Percentiles rank a stretch among this genome's conserved stretches.
These are phyloP conservation scores for Salvia hispanica DNA, from an alignment of 257 asterid genomes.

Conservation along the genomic window DNA sequence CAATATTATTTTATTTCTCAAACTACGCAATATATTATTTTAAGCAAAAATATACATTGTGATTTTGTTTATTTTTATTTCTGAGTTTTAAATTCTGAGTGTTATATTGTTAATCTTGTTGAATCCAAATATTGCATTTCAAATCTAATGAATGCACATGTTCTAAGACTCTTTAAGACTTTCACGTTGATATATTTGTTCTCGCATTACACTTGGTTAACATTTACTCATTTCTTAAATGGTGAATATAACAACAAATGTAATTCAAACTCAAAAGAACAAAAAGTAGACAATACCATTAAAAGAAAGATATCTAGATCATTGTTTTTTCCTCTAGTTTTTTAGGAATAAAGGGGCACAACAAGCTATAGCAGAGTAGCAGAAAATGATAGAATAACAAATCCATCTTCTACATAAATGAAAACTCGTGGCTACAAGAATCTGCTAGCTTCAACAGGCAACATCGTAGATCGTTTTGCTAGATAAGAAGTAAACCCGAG, in stretches of 20 bases:
- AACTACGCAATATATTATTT: no score
- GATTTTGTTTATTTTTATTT: no score
- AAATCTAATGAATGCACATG: no score
- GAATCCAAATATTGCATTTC: no score
- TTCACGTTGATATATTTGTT: no score
- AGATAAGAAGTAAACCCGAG: slow-evolving; percentile 12
- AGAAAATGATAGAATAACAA: slow-evolving; percentile 3
- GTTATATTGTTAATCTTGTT: no score
- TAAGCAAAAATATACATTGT: no score
- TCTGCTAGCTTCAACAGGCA: slow-evolving; percentile 14
- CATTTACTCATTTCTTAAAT: no score
- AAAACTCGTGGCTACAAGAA: slow-evolving; percentile 16
- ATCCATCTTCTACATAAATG: neutral
- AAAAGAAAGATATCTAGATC: neutral
- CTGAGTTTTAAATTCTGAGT: no score
- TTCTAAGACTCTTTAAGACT: no score
- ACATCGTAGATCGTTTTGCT: neutral
- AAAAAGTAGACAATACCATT: slow-evolving; percentile 16
- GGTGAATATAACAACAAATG: slow-evolving; percentile 16
- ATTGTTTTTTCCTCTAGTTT: neutral
- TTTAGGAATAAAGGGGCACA: neutral
- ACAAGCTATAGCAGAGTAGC: neutral
- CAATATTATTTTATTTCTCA: no score
- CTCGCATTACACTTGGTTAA: no score
- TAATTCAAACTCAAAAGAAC: slow-evolving; percentile 12